Percentiles rank a stretch among this genome's conserved stretches.
Evolutionary conservation across 2,329 filamentous ascomycete genomes (phyloP).

Genomic region (Penicillium psychrosexuale): DNA sequence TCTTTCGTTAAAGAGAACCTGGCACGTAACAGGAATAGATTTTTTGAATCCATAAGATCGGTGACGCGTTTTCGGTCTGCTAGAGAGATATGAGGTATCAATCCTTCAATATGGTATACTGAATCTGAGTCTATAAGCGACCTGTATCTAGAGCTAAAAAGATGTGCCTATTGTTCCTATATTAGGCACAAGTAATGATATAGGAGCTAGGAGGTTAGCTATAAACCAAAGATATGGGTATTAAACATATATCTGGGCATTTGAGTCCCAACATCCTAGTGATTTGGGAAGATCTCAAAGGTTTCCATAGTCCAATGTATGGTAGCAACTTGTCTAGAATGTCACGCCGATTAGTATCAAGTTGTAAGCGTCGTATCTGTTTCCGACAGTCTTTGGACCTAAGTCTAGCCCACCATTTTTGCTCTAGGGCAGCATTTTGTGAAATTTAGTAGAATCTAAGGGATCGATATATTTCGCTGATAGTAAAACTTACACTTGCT

Average conservation of each 20-base stretch:
- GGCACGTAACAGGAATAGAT: no score
- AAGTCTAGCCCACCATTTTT: background rate
- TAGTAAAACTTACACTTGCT: background rate
- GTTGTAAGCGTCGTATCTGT: background rate
- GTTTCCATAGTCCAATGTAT: background rate
- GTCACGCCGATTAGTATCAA: background rate
- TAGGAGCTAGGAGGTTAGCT: background rate
- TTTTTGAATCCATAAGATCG: background rate
- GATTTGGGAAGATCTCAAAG: background rate
- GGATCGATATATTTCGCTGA: background rate
- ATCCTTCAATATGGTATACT: background rate
- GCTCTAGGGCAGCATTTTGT: background rate
- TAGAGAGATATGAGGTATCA: background rate
- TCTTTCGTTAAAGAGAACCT: no score
- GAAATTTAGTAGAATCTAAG: background rate
- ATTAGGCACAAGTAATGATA: background rate
- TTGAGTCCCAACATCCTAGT: background rate
- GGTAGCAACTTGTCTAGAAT: background rate
- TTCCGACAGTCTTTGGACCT: background rate
- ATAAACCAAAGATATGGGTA: background rate
- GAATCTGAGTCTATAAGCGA: background rate
- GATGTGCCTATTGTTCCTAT: background rate
- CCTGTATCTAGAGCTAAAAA: background rate
- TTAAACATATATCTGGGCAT: background rate
- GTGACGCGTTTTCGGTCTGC: background rate